Percentiles rank a stretch among this genome's conserved stretches.
These are phyloP conservation scores for Rhodotorula graminis DNA, from an alignment of 768 basidiomycete genomes.

Conservation along the genomic window DNA sequence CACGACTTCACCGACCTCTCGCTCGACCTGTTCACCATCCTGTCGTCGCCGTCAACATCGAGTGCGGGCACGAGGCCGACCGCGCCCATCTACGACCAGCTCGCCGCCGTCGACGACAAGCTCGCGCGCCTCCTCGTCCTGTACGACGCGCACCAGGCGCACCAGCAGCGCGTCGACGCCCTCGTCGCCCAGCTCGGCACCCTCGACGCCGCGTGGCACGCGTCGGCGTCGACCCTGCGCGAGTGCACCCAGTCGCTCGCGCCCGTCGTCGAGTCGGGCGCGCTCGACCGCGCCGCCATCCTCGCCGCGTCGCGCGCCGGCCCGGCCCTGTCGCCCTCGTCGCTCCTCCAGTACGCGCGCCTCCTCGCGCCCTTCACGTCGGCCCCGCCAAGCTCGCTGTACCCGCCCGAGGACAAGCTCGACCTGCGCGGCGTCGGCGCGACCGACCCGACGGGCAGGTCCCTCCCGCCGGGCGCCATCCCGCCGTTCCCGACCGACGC, in stretches of 20 bases:
- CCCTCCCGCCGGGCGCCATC: slow-evolving; percentile 31
- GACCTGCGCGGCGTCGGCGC: slow-evolving; percentile 1
- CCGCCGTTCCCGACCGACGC: slow-evolving; percentile 42
- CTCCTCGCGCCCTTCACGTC: slow-evolving; percentile 39
- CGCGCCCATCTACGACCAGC: slow-evolving; percentile 10
- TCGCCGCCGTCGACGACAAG: slow-evolving; percentile 20
- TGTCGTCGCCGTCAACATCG: slow-evolving; percentile 2
- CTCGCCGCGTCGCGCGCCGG: neutral
- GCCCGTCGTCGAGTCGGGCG: slow-evolving; percentile 20
- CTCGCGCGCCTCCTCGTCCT: slow-evolving; percentile 17
- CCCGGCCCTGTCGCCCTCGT: slow-evolving; percentile 8
- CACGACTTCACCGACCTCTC: slow-evolving; percentile 19
- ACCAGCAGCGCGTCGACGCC: slow-evolving; percentile 10
- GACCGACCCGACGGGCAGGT: slow-evolving; percentile 30
- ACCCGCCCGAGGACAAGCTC: slow-evolving; percentile 8
- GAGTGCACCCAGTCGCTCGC: neutral
- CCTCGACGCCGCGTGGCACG: neutral
- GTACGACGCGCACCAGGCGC: slow-evolving; percentile 20
- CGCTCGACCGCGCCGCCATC: slow-evolving; percentile 16
- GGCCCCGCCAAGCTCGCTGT: slow-evolving; percentile 36
- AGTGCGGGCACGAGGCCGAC: neutral
- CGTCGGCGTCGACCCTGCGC: slow-evolving; percentile 1
- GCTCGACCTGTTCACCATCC: slow-evolving; percentile 21
- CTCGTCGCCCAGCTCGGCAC: slow-evolving; percentile 5
- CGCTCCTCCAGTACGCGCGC: slow-evolving; percentile 36